Evolutionary conservation across 768 basidiomycete species (phyloP), one percentile per base, ranked within the genome.

Genomic region (Russula dissimulans): DNA sequence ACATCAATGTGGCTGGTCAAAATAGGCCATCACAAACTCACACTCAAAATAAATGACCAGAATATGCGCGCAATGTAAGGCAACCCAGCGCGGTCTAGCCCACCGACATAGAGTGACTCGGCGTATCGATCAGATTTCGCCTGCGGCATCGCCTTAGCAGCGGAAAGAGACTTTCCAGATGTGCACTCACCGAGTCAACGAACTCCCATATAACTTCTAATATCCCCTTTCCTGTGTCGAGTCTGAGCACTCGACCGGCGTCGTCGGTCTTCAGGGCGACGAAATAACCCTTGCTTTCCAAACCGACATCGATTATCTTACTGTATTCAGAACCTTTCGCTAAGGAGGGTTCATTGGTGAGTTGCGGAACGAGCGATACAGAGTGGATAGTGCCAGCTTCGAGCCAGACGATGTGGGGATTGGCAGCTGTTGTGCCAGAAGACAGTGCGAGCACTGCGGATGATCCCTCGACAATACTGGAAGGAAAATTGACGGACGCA

Each of bases 41-140:
- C 90, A 46, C 75, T 70, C 32, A 78, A 67, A 5, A 64, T 62
- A 63, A 81, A 76, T 1, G 85, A 84, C 88, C 87, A 91, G 67
- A 79, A 85, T 0, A 88, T 72, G 17, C 87, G 80, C 10, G 78
- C 78, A 46, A 92, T 71, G 63, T 82, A 82, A 0, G 82, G 75
- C 4, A 73, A 69, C 3, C 82, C 83, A 12, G 77, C 69, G 22
- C 71, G 72, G 64, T 82, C 78, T 4, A 81, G 46, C 5, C 77
- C 81, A 31, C 87, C 87, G 5, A 81, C 71, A 67, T 82, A 93
- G 1, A 81, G 68, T 0, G 85, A 80, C 17, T 75, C 72, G 0
- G 81, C 69, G 14, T 77, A 71, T 7, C 74, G 71, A 0, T 72
- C 65, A 3, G 81, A 76, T 14, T 72, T 66, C 7, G 71, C 73